Base-by-base conservation (phyloP, 192 early-diverging fungal species). In the Linnemannia hyalina region DNA sequence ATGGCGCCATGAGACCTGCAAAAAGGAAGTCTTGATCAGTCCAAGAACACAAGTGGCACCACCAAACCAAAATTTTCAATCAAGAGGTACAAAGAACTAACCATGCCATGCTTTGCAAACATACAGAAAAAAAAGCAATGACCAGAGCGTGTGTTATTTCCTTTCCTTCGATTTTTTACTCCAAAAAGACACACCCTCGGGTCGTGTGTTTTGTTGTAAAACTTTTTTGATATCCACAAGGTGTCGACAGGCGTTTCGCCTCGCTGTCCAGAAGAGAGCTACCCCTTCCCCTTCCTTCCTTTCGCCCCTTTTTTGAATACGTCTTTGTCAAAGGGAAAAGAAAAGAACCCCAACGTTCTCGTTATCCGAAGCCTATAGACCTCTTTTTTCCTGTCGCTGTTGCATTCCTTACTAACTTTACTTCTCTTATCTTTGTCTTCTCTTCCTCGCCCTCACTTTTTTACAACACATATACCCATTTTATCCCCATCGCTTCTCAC, bases 321-420 rank as follows among this genome's bases (percentile, higher is more conserved):
- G 13, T 68, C 35, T 38, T 68, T 68, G 26, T 41, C 32, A 70
- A 70, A 4, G 36, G 8, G 29, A 60, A 29, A 60, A 60, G 1
- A 7, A 46, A 46, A 46, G 44, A 60, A 60, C 57, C 57, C 57
- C 57, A 60, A 60, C 57, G 57, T 60, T 60, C n/a, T 60, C n/a
- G 55, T n/a, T 57, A 26, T 57, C 55, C 22, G 23, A 44, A 4
- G 44, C 44, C 13, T 15, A 46, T 8, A 29, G 8, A 23, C 1
- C 23, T 9, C 26, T n/a, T 6, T 10, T 60, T 57, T 23, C 23
- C n/a, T 70, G 7, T n/a, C 20, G 60, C 11, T 20, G 18, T 36
- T 70, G 68, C 22, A 40, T 7, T 70, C 32, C 32, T 38, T 70
- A 26, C 4, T 11, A 18, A 3, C 6, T 40, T 11, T 38, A 3